Base-by-base conservation (phyloP, 441 rosid species). In the Gossypium trilobum region DNA sequence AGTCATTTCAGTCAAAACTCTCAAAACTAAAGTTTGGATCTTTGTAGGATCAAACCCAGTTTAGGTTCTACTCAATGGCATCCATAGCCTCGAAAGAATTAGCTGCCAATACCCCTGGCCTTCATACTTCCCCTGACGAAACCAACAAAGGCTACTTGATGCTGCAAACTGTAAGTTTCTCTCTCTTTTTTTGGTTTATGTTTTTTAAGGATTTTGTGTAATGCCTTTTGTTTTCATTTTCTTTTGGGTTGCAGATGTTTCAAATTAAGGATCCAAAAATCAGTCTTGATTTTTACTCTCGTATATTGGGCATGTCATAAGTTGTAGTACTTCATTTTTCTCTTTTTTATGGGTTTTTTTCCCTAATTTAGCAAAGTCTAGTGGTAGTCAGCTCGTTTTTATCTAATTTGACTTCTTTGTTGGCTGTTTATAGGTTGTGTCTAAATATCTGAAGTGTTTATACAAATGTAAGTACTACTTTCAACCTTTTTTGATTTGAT, bases 221-320 rank as follows among this genome's bases (percentile, higher is more conserved):
- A 46, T 58, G 31, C 29, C 46, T 46, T 44, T 13, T 48, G 69
- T 31, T 2, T 44, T 13, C 31, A 5, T 16, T 61, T 3, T 39
- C 19, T 25, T 16, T 27, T 3, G 51, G 51, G 9, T 66, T 74
- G 76, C 88, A 94, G 97, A 94, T 94, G 97, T 89, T 79, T 80
- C 89, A 97, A 29, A 87, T 91, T 71, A 91, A 91, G 85, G 96
- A 94, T 79, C 98, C 98, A 2, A 90, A 90, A 80, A 81, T 79
- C 52, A 91, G 96, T 79, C 93, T 91, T 29, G 93, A 93, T 77
- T 93, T 93, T 74, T 93, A 93, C 79, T 87, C 98, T 75, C 93
- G 90, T 56, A 91, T 90, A 10, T 78, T 93, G 84, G 98, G 98
- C 80, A 90, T 93, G 98, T 86, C 93, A 97, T 91, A 87, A 84